Evolutionary conservation across 2,329 filamentous ascomycete species (phyloP), one percentile per base, ranked within the genome.

Genomic region (Colletotrichum higginsianum): DNA sequence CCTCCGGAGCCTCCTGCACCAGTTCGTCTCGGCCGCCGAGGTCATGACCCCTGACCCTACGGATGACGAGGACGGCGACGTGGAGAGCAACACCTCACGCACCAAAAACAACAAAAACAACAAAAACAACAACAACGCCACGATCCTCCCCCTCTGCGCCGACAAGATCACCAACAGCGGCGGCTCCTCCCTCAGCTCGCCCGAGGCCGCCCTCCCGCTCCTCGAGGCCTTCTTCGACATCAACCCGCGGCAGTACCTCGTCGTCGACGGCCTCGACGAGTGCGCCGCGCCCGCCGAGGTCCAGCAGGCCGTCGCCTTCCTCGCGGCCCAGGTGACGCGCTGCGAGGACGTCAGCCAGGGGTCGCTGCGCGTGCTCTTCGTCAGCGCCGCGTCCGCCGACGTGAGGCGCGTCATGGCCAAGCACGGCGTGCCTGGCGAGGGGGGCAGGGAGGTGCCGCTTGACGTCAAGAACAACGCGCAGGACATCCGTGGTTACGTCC

Each of bases 221-320:
- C 73, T 85, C 2, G 75, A 78, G 1, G 64, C 78, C 0, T 79
- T 80, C 23, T 77, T 79, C 15, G 75, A 81, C 2, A 74, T 73
- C 38, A 75, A 67, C 46, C 42, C 67, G 12, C 75, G 75, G 2
- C 74, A 80, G 12, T 84, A 81, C 73, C 77, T 85, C 44, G 72
- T 86, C 8, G 76, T 86, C n/a, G 84, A 86, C 71, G 84, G 84
- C 0, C 71, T 86, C 16, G 84, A 86, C 60, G 84, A 86, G 67
- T 84, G 82, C 61, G 69, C 78, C 1, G n/a, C 60, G 4, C 38
- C 61, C 0, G 26, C 44, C 2, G 79, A 84, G 16, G 70, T 78
- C 12, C 76, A 74, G 30, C 73, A 76, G n/a, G 74, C 82, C 0
- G 49, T 80, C 0, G 9, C 71, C 0, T 83, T 79, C 63, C 76